Evolutionary conservation across 345 rosid species (phyloP), one percentile per base, ranked within the genome.

Genomic region (Salix koriyanagi): DNA sequence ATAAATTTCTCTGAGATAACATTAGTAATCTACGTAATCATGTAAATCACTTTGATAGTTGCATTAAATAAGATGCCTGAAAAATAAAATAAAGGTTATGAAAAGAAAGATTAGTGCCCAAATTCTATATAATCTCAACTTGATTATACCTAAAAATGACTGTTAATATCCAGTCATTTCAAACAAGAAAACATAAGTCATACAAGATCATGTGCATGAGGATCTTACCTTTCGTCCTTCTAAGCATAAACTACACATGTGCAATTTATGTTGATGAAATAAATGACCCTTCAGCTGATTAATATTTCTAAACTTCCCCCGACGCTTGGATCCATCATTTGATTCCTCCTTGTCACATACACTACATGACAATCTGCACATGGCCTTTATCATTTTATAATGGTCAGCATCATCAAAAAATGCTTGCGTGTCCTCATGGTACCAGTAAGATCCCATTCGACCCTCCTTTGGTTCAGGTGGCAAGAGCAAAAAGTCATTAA

Each of bases 201-300:
- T 8, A 34, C 46, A 37, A 5, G 25, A 44, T 39, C n/a, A 41
- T 39, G 32, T n/a, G 44, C 11, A 69, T 26, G 26, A 6, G 1
- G 39, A 62, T 48, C 19, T 64, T 44, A 93, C 99, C 98, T 96
- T 96, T 61, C 97, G 85, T 61, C 98, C 98, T 88, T 96, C 98
- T 78, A 94, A 85, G 84, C 99, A 96, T 14, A 96, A 83, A 76
- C 88, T 86, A 65, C 99, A 96, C 97, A 96, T 94, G 79, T 83
- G 66, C 90, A 88, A 79, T 77, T 80, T 90, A 79, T 96, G 99
- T 37, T 79, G 83, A 87, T 90, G 99, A 86, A 82, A 92, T 26
- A 96, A 79, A 89, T 96, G 99, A 76, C 97, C 97, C 85, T 94
- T 96, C 77, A 96, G 77, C 85, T 96, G 99, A 61, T 90, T 97